These are phyloP conservation scores for Lachnellula cervina DNA, from an alignment of 2,329 filamentous ascomycete species.

Conservation along the genomic window DNA sequence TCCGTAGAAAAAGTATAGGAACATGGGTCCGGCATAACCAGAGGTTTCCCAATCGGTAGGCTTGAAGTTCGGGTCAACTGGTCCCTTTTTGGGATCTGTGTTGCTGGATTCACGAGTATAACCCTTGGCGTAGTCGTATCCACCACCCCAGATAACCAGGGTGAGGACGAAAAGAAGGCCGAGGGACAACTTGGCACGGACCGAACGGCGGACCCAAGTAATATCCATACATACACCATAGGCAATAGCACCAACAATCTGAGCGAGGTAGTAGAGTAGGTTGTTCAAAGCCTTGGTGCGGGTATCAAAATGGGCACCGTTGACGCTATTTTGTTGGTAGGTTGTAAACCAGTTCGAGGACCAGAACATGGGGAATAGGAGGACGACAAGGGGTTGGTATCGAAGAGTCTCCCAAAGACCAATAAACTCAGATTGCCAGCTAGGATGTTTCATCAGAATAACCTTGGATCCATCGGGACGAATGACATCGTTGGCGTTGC, in stretches of 20 bases:
- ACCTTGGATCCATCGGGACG: conserved; percentile 74
- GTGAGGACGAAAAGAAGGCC: conserved; percentile 61
- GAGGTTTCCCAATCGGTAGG: conserved; percentile 59
- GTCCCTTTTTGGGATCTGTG: background rate
- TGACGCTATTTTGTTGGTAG: conserved; percentile 74
- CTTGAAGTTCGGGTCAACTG: conserved; percentile 10
- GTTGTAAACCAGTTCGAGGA: conserved; percentile 76
- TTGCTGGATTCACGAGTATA: conserved; percentile 39
- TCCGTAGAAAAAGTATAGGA: conserved; percentile 86
- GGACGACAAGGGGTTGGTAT: conserved; percentile 66
- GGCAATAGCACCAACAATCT: conserved; percentile 70
- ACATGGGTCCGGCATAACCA: conserved; percentile 73
- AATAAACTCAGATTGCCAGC: conserved; percentile 72
- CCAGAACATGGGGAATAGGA: conserved; percentile 79
- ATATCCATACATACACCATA: conserved; percentile 70
- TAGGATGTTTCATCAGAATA: conserved; percentile 86
- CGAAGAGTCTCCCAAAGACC: conserved; percentile 71
- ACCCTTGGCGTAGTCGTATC: conserved; percentile 72
- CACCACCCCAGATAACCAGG: conserved; percentile 76
- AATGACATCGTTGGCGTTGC: conserved; percentile 66
- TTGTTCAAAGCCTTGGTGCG: conserved; percentile 73
- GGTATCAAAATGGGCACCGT: conserved; percentile 65
- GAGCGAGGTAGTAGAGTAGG: conserved; percentile 72
- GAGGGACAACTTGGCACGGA: conserved; percentile 63
- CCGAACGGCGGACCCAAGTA: conserved; percentile 52